phyloP scores from a whole-genome alignment of 345 rosid genomes.

The Lepidium didymum region DNA sequence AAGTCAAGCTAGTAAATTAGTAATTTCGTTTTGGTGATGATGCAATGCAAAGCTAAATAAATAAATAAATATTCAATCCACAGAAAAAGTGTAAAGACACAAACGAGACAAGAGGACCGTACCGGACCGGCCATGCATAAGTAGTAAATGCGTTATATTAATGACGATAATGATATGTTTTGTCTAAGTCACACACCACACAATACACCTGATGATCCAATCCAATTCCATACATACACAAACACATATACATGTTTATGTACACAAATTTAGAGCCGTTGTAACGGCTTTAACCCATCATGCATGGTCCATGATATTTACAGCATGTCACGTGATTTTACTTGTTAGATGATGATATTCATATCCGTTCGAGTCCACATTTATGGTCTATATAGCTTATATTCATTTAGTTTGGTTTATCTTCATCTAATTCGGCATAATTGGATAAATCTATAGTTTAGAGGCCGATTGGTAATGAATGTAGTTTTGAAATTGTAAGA shows the following conservation, averaged over 20 bases:
- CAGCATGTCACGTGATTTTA: slow-evolving; percentile 19
- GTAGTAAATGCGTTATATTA: slow-evolving; percentile 10
- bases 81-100: slow-evolving; percentile 7
- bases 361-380: background rate
- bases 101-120: slow-evolving; percentile 12
- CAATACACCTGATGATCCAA: slow-evolving; percentile 10
- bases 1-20: slow-evolving; percentile 7
- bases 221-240: background rate
- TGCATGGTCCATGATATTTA: background rate
- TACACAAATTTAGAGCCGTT: background rate
- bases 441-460: background rate
- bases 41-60: background rate
- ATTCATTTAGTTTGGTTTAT: background rate
- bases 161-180: slow-evolving; percentile 10
- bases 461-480: too few species aligned
- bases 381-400: background rate
- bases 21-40: background rate
- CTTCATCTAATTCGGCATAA: too few species aligned
- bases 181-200: background rate
- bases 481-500: background rate
- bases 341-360: background rate
- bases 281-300: background rate
- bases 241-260: slow-evolving; percentile 1
- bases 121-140: background rate
- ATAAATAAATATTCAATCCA: background rate